Evolutionary conservation across 306 rosid species (phyloP).

Genomic region (Prunus armeniaca): DNA sequence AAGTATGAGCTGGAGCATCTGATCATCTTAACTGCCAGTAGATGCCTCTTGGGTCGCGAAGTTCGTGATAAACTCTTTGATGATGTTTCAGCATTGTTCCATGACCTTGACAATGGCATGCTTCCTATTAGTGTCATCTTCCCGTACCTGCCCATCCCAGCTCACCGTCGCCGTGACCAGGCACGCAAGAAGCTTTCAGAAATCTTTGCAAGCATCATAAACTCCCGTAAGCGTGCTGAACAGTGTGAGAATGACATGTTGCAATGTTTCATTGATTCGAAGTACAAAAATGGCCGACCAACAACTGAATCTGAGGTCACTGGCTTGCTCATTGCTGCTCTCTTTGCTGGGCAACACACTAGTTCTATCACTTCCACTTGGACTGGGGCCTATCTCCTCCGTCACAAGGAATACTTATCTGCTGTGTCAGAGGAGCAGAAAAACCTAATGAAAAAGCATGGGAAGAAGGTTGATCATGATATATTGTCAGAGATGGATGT

Average conservation of each 20-base stretch:
- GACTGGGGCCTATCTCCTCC: conserved; percentile 90
- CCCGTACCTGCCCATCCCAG: conserved; percentile 92
- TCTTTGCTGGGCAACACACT: conserved; percentile 90
- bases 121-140: conserved; percentile 84
- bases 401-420: conserved; percentile 61
- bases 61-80: conserved; percentile 93
- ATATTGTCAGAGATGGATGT: conserved; percentile 93
- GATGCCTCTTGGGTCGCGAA: conserved; percentile 91
- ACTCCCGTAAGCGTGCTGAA: conserved; percentile 52
- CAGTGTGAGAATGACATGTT: conserved; percentile 87
- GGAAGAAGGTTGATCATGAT: conserved; percentile 81
- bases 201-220: conserved; percentile 69
- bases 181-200: conserved; percentile 81
- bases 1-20: conserved; percentile 96
- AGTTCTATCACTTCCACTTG: conserved; percentile 96
- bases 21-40: conserved; percentile 89
- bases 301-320: conserved; percentile 89
- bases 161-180: conserved; percentile 79
- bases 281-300: conserved; percentile 88
- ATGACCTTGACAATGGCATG: conserved; percentile 89
- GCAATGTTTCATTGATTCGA: conserved; percentile 90
- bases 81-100: conserved; percentile 92
- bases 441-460: conserved; percentile 63
- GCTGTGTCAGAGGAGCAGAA: conserved; percentile 77
- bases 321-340: conserved; percentile 87